Base-by-base conservation (phyloP, 768 basidiomycete genomes). In the Harrya chromipes region DNA sequence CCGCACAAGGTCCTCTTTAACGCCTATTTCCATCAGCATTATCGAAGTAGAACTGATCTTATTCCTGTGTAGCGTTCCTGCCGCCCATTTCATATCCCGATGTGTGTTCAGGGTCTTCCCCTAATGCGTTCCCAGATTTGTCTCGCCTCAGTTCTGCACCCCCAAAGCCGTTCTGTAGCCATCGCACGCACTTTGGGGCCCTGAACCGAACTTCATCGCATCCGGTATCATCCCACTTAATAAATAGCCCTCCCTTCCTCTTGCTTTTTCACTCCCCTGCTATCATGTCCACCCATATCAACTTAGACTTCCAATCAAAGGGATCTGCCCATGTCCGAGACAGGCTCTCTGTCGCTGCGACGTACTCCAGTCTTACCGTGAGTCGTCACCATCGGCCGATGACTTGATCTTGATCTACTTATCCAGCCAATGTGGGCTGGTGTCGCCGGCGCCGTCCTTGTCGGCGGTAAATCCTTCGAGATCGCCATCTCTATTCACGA, bases 361-460 rank as follows among this genome's bases (percentile, higher is more conserved):
- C 82, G 50, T 61, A 77, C 64, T 73, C 84, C 52, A 84, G 80
- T 57, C 76, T 89, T 57, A 83, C 81, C 51, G 87, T 89, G 60
- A 68, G 82, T 70, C 49, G 21, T 36, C 19, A 11, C 35, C 43
- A 36, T 38, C 37, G 40, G 1, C 12, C 16, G 27, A 34, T 43
- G 17, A 42, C 20, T 7, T 49, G 45, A 48, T 51, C 46, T 24
- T 59, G 43, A 58, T 63, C 36, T 50, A 10, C 46, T 58, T 46
- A 37, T 59, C 34, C 62, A 91, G 89, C 86, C 89, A 19, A 90
- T 92, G 89, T 92, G 89, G 88, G 87, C 84, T 53, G 90, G 87
- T 59, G 75, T 90, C 43, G 84, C 87, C 4, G 87, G 86, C 35
- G 71, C 70, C 20, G 64, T 81, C 41, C 64, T 83, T 62, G 76